Evolutionary conservation across 2,329 filamentous ascomycete genomes (phyloP).

Genomic region (Talaromyces islandicus): DNA sequence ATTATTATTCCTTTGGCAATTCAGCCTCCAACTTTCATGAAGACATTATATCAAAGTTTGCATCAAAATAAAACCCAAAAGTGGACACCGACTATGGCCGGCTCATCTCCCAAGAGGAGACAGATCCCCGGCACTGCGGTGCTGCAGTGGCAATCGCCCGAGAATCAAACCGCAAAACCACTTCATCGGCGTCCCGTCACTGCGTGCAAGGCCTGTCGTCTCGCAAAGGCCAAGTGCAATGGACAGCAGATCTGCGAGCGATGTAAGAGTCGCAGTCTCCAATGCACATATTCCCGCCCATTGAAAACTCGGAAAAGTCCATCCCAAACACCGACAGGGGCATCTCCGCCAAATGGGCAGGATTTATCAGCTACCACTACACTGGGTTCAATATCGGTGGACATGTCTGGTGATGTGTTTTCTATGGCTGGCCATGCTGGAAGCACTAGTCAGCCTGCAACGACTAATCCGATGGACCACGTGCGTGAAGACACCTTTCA

Average conservation of each 20-base stretch:
- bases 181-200: neutral
- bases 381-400: neutral
- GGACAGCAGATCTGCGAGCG: neutral
- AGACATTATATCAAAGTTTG: neutral
- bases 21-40: neutral
- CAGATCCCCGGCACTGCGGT: neutral
- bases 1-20: neutral
- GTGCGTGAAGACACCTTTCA: neutral
- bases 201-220: neutral
- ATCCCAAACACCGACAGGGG: neutral
- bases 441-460: neutral
- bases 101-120: neutral
- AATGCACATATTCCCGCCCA: neutral
- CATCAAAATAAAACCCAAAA: neutral
- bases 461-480: neutral
- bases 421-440: neutral
- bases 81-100: neutral
- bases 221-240: neutral
- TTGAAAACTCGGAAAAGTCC: neutral
- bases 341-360: neutral
- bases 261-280: neutral
- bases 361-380: neutral
- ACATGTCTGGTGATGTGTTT: neutral
- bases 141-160: neutral
- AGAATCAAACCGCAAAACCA: neutral